A percentile compares a stretch with the other conserved stretches of the same genome.
These are phyloP conservation scores for Myxozyma mucilagina DNA, from an alignment of 805 yeast genomes.

Conservation along the genomic window DNA sequence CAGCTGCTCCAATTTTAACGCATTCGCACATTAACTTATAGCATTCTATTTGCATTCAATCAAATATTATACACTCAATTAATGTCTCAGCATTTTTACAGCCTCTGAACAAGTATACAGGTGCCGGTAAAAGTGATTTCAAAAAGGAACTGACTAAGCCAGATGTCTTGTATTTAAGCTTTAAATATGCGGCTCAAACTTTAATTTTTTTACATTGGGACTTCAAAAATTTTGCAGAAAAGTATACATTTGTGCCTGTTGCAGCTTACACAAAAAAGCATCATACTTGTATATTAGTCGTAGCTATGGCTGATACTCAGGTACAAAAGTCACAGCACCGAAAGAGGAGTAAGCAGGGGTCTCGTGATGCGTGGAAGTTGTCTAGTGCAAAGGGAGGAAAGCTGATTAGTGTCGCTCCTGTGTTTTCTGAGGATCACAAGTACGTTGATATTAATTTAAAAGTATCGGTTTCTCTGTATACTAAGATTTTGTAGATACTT, in stretches of 20 bases:
- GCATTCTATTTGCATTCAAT: no score
- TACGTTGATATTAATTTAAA: not conserved
- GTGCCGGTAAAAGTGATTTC: no score
- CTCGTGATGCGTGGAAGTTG: constrained; percentile 28
- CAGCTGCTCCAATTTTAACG: no score
- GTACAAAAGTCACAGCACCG: constrained; percentile 1
- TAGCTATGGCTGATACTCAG: not conserved
- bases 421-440: constrained; percentile 40
- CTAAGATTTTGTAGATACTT: constrained; percentile 31
- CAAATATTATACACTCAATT: no score
- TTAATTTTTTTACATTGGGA: not conserved
- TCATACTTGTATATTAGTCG: not conserved
- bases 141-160: no score
- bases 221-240: not conserved
- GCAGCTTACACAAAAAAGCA: not conserved
- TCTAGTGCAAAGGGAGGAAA: constrained; percentile 41
- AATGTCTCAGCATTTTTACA: no score
- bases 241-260: no score
- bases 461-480: not conserved
- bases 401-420: constrained; percentile 41
- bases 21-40: no score
- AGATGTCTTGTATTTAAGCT: no score
- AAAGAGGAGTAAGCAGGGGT: constrained; percentile 5
- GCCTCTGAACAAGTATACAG: no score
- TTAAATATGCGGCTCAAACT: not conserved